Evolutionary conservation across 176 grass and related monocot species (phyloP).

Genomic region (Aegilops speltoides): DNA sequence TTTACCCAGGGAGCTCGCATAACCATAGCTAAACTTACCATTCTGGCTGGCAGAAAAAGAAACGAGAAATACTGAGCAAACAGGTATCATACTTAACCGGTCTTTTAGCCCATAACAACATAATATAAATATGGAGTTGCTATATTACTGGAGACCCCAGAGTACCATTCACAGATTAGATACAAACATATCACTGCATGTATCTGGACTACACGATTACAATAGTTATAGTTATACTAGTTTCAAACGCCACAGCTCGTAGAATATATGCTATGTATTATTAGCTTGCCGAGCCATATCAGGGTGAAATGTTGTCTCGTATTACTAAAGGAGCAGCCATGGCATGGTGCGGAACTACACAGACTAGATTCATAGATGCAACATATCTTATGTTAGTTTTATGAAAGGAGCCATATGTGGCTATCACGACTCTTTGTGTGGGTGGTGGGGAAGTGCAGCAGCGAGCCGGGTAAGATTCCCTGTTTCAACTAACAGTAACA

Average conservation of each 20-base stretch:
- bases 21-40: slow-evolving; percentile 58
- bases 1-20: slow-evolving; percentile 61
- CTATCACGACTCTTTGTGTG: not conserved
- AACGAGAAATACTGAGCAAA: slow-evolving; percentile 39
- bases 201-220: not conserved
- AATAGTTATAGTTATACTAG: not conserved
- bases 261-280: too few species aligned
- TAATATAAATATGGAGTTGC: not conserved
- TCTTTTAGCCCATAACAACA: not conserved
- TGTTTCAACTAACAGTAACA: not conserved
- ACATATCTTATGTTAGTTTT: not conserved
- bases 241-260: too few species aligned
- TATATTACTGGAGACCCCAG: not conserved
- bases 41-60: slow-evolving; percentile 56
- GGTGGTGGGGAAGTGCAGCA: not conserved
- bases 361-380: too few species aligned
- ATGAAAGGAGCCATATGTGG: not conserved
- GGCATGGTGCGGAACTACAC: too few species aligned
- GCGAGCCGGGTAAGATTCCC: not conserved
- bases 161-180: not conserved
- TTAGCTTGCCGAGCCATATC: too few species aligned
- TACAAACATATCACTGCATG: not conserved
- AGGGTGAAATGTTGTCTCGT: too few species aligned
- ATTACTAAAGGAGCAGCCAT: too few species aligned
- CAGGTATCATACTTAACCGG: not conserved